Evolutionary conservation across 768 basidiomycete genomes (phyloP), one percentile per base, ranked within the genome.

Genomic region (Exidia glandulosa): DNA sequence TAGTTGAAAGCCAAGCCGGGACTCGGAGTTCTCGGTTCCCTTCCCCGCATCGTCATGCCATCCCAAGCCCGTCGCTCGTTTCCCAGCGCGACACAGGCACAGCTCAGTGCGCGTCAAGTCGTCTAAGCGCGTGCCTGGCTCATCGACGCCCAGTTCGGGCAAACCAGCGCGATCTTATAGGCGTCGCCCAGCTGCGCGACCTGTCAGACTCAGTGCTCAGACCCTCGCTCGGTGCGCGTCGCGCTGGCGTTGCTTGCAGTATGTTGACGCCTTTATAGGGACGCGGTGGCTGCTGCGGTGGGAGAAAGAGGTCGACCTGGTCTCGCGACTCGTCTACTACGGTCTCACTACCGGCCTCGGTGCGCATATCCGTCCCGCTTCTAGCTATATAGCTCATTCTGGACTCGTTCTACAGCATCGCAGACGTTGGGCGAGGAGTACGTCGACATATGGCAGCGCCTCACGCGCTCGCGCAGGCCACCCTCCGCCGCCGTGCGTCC

Each of bases 381-480:
- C 54, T 58, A 45, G 57, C 36, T 41, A 5, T 50, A 50, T 32
- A 29, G n/a, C n/a, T n/a, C n/a, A 32, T 16, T 48, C 37, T 16
- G 13, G 32, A 13, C 19, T 31, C 34, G 63, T 60, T 9, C 37
- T 57, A 3, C 61, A 93, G 90, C 85, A 16, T 79, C 78, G 10
- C 90, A 93, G 71, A 91, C 87, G 3, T 76, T 93, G 1, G 91
- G 91, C n/a, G 91, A 94, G 70, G 91, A 94, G 68, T 94, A 94
- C 66, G 91, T 89, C 1, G 86, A 87, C 66, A 84, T 88, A 33
- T 89, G 90, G 87, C 82, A 85, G 63, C 81, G 84, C 60, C 82
- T 85, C 12, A 67, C 74, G 2, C 72, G 69, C 31, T 73, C 70
- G 1, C 64, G 69, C 32, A 64, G 71, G 3, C 77, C 77, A 25